Evolutionary conservation across 805 yeast genomes (phyloP).

Genomic region (Candida yuanshanica): DNA sequence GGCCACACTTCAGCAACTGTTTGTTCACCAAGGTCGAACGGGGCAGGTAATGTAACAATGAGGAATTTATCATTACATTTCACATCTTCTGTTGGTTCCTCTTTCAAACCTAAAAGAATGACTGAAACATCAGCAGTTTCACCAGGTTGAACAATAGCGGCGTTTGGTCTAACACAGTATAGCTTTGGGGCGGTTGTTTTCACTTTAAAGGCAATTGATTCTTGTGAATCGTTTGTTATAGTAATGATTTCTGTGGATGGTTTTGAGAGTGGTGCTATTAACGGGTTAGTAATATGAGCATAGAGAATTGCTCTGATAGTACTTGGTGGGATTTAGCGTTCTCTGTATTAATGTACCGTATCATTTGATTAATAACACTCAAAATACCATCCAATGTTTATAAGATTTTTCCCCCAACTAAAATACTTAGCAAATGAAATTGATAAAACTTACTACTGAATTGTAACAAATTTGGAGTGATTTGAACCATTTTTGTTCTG

Average conservation of each 20-base stretch:
- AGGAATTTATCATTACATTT: constrained; percentile 91
- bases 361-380: no score
- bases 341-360: no score
- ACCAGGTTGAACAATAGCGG: constrained; percentile 75
- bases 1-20: constrained; percentile 71
- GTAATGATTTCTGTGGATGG: constrained; percentile 56
- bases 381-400: no score
- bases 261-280: constrained; percentile 65
- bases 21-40: constrained; percentile 47
- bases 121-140: constrained; percentile 67
- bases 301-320: no score
- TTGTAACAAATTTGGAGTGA: constrained; percentile 67
- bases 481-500: constrained; percentile 40
- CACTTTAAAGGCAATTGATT: constrained; percentile 82
- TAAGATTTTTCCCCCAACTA: no score
- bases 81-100: constrained; percentile 67
- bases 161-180: constrained; percentile 94
- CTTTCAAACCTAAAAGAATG: constrained; percentile 76
- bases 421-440: not conserved
- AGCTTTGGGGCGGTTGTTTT: constrained; percentile 97
- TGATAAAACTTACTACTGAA: constrained; percentile 60
- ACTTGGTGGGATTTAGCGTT: no score
- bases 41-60: constrained; percentile 78
- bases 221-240: constrained; percentile 51
- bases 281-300: constrained; percentile 5